Conservation (phyloP, 495 filamentous ascomycete genomes). For the Platismatia glauca region DNA sequence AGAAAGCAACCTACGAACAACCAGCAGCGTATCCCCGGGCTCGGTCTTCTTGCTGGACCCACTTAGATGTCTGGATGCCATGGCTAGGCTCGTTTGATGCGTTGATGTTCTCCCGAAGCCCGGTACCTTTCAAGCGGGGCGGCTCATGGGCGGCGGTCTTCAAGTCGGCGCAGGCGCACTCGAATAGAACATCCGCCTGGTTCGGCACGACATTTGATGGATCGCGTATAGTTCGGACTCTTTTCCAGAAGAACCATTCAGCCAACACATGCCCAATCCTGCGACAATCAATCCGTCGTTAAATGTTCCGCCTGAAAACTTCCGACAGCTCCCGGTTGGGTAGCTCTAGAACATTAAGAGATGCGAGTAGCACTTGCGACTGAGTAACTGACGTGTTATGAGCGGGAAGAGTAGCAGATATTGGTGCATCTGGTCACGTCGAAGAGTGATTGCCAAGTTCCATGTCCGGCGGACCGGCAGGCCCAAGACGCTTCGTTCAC, state of each 20-base stretch:
- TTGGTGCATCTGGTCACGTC: not conserved
- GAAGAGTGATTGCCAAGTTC: not conserved
- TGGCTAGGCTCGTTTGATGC: conserved; percentile 23
- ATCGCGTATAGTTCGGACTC: conserved; percentile 1
- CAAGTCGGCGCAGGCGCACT: conserved; percentile 16
- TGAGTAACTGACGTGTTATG: not conserved
- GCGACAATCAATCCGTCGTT: conserved; percentile 24
- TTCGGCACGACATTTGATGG: conserved; percentile 5
- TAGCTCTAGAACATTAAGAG: not conserved
- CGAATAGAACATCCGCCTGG: conserved; percentile 11
- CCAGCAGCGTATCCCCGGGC: conserved; percentile 61
- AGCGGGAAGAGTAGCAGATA: not conserved
- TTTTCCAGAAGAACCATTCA: conserved; percentile 4
- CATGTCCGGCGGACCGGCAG: not conserved
- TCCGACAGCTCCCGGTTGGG: not conserved
- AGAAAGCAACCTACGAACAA: conserved; percentile 58
- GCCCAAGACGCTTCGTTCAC: not conserved
- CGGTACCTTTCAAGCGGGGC: not conserved
- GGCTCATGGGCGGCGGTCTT: conserved; percentile 13
- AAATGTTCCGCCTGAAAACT: not conserved
- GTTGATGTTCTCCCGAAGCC: not conserved
- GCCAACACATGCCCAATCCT: conserved; percentile 6
- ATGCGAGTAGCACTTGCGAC: not conserved
- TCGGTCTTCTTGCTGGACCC: conserved; percentile 40
- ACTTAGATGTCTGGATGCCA: conserved; percentile 37